phyloP scores from a whole-genome alignment of 805 yeast genomes.

The Barnettozyma vustinii region DNA sequence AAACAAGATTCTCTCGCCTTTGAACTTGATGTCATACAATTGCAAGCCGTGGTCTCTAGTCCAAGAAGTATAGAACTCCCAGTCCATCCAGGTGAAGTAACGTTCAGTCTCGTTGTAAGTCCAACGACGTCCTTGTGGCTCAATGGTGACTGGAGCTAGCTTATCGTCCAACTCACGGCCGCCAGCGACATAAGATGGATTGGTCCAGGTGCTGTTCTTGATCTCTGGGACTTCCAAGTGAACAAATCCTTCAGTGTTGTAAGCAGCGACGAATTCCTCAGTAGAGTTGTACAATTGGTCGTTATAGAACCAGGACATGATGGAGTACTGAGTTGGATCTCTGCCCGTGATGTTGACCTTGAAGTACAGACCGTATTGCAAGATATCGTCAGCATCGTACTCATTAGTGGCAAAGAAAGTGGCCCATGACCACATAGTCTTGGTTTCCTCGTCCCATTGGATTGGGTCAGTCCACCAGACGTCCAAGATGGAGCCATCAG shows the following conservation, averaged over 20 bases:
- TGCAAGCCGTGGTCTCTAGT: conserved; percentile 23
- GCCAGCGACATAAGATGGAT: conserved; percentile 16
- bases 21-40: conserved; percentile 24
- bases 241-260: conserved; percentile 16
- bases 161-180: conserved; percentile 22
- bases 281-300: conserved; percentile 19
- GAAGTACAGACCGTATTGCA: conserved; percentile 21
- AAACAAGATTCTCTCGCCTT: conserved; percentile 26
- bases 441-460: conserved; percentile 14
- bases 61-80: conserved; percentile 26
- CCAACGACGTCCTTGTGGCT: conserved; percentile 28
- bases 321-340: conserved; percentile 10
- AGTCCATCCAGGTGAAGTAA: conserved; percentile 28
- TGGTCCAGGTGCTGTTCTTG: conserved; percentile 4
- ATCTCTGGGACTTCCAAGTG: conserved; percentile 13
- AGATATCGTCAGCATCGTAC: conserved; percentile 22
- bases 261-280: conserved; percentile 23
- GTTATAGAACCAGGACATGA: conserved; percentile 22
- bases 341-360: conserved; percentile 21
- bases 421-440: conserved; percentile 16
- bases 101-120: conserved; percentile 21
- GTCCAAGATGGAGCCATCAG: conserved; percentile 20
- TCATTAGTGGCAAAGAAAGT: conserved; percentile 17
- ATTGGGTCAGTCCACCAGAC: conserved; percentile 24
- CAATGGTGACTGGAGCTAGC: conserved; percentile 20